Conservation (phyloP, 1,284 basidiomycete genomes). For the Termitomyces sp. region DNA sequence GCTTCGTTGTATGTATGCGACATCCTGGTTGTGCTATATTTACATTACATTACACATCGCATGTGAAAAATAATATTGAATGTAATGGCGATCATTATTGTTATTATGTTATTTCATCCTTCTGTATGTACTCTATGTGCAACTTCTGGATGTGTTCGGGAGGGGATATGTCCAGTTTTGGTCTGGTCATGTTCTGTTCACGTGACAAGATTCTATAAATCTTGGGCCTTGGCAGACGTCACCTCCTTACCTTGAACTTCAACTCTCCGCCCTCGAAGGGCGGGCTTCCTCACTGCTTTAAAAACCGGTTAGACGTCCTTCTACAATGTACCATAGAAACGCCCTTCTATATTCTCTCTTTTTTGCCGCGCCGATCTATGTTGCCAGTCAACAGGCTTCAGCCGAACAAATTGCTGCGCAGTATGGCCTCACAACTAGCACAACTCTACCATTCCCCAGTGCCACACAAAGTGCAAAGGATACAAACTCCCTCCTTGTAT, state of each 20-base stretch:
- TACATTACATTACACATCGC: background rate
- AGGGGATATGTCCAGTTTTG: no score
- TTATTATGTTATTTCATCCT: background rate
- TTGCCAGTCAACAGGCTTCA: conserved; percentile 17
- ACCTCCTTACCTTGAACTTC: background rate
- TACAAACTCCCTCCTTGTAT: conserved; percentile 45
- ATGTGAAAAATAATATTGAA: background rate
- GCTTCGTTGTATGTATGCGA: background rate
- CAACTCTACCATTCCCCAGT: conserved; percentile 59
- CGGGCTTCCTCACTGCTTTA: background rate
- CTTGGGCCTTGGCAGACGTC: background rate
- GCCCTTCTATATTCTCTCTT: conserved; percentile 4
- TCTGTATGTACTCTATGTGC: no score
- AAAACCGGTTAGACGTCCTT: background rate
- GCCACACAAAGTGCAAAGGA: conserved; percentile 51
- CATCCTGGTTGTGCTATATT: background rate
- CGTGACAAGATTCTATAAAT: background rate
- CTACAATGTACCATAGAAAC: background rate
- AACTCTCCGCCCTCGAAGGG: background rate
- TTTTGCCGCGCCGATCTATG: conserved; percentile 17
- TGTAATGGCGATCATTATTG: background rate
- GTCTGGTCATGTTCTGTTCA: background rate
- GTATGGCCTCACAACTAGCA: conserved; percentile 57
- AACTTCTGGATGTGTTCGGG: no score
- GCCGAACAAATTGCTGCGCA: conserved; percentile 43